phyloP scores from a whole-genome alignment of 345 rosid genomes.

The Nephelium lappaceum region DNA sequence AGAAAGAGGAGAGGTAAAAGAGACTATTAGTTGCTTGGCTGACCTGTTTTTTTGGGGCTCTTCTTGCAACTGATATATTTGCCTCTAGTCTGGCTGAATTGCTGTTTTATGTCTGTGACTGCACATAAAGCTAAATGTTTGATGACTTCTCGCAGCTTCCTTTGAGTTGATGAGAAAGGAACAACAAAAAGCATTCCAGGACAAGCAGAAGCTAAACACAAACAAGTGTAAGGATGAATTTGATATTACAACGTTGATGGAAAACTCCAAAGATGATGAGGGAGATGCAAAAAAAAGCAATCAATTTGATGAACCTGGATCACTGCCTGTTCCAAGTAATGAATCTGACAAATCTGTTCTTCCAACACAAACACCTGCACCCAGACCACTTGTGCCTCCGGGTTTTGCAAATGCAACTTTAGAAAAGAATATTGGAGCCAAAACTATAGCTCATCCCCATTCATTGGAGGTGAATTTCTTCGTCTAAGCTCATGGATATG shows the following conservation, averaged over 20 bases:
- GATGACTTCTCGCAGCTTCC: conserved; percentile 57
- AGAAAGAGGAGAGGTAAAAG: conserved; percentile 86
- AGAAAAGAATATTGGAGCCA: conserved; percentile 56
- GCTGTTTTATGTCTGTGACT: conserved; percentile 17
- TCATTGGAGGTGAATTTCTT: conserved; percentile 51
- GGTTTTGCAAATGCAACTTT: conserved; percentile 62
- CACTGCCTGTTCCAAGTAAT: conserved; percentile 24
- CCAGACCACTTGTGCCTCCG: conserved; percentile 98
- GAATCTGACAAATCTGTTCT: conserved; percentile 47
- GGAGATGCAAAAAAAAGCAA: conserved; percentile 41
- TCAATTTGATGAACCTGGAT: conserved; percentile 42
- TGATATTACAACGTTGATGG: conserved; percentile 62
- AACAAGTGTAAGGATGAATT: conserved; percentile 62
- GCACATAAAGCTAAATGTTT: conserved; percentile 24
- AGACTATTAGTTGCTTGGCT: conserved; percentile 19
- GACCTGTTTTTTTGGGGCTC: conserved; percentile 1
- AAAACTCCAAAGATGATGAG: conserved; percentile 66
- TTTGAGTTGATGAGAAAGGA: conserved; percentile 97
- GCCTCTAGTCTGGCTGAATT: background rate
- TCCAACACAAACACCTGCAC: conserved; percentile 52
- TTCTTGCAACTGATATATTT: conserved; percentile 1
- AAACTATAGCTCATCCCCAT: conserved; percentile 40
- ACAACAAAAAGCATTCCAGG: conserved; percentile 83
- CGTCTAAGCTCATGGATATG: background rate
- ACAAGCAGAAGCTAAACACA: conserved; percentile 66